Evolutionary conservation across 345 rosid species (phyloP).

Genomic region (Rhizophora apiculata): DNA sequence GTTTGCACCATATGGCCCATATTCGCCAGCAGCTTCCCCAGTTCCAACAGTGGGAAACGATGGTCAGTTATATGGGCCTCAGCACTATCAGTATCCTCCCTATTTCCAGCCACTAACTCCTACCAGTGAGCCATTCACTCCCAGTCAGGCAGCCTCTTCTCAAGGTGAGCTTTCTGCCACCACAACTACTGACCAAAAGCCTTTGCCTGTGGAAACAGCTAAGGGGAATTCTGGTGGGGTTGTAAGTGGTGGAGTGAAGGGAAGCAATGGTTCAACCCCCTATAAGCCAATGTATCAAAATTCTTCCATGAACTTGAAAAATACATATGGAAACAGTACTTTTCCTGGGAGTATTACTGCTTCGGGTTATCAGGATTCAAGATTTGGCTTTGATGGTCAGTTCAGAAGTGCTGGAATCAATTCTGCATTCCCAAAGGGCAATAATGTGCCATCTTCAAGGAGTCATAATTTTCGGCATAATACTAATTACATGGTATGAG

Average conservation of each 20-base stretch:
- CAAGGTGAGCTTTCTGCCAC: conserved; percentile 56
- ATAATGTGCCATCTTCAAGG: conserved; percentile 50
- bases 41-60: conserved; percentile 80
- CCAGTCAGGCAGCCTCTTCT: conserved; percentile 43
- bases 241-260: conserved; percentile 46
- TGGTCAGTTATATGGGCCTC: conserved; percentile 76
- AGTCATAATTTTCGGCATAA: conserved; percentile 54
- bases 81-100: conserved; percentile 87
- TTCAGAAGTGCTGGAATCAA: conserved; percentile 42
- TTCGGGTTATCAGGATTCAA: conserved; percentile 66
- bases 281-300: conserved; percentile 49
- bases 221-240: conserved; percentile 46
- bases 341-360: conserved; percentile 43
- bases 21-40: conserved; percentile 80
- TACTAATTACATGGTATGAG: conserved; percentile 54
- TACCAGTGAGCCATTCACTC: conserved; percentile 47
- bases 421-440: conserved; percentile 51
- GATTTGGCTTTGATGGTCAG: conserved; percentile 58
- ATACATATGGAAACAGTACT: conserved; percentile 54
- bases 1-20: conserved; percentile 64
- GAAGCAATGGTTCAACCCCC: conserved; percentile 50
- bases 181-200: conserved; percentile 55
- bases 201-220: conserved; percentile 48
- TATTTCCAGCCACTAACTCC: conserved; percentile 62
- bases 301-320: conserved; percentile 44